phyloP scores from a whole-genome alignment of 2,329 filamentous ascomycete genomes.

The Aspergillus japonicus region DNA sequence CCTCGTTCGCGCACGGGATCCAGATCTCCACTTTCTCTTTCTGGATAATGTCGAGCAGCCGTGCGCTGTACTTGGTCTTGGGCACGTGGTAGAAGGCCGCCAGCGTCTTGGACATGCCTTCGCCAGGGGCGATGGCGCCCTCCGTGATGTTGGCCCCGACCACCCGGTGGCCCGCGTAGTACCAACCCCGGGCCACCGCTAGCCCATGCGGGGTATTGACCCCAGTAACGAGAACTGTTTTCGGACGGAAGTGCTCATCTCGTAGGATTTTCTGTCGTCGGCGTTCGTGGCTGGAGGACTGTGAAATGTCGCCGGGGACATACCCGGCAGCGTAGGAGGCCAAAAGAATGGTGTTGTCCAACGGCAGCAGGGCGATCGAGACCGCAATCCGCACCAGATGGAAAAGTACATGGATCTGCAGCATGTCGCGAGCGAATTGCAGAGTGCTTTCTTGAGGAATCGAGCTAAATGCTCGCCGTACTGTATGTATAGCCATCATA shows the following conservation, averaged over 20 bases:
- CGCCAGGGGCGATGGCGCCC: slow-evolving; percentile 49
- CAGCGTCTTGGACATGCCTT: slow-evolving; percentile 60
- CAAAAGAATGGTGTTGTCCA: slow-evolving; percentile 49
- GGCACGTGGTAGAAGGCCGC: slow-evolving; percentile 54
- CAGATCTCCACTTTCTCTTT: slow-evolving; percentile 66
- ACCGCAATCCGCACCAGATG: slow-evolving; percentile 28
- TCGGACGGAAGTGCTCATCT: slow-evolving; percentile 42
- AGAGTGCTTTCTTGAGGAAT: slow-evolving; percentile 5
- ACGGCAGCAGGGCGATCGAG: slow-evolving; percentile 44
- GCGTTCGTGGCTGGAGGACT: slow-evolving; percentile 14
- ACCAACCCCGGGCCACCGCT: slow-evolving; percentile 63
- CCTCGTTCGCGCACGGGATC: slow-evolving; percentile 71
- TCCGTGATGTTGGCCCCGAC: slow-evolving; percentile 67
- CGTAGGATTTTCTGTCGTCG: slow-evolving; percentile 26
- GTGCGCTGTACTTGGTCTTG: slow-evolving; percentile 54
- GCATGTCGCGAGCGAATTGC: slow-evolving; percentile 11
- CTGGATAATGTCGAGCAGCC: slow-evolving; percentile 59
- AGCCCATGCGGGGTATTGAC: slow-evolving; percentile 72
- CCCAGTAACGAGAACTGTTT: slow-evolving; percentile 68
- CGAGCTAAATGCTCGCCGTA: slow-evolving; percentile 18
- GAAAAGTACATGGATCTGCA: slow-evolving; percentile 18
- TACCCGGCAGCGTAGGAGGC: slow-evolving; percentile 33
- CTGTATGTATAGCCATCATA: slow-evolving; percentile 22
- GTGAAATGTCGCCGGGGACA: slow-evolving; percentile 28
- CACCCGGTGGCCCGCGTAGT: slow-evolving; percentile 65